Percentiles rank a stretch among this genome's conserved stretches.
Evolutionary conservation across 2,329 filamentous ascomycete genomes (phyloP).

Genomic region (Cercospora sp.): DNA sequence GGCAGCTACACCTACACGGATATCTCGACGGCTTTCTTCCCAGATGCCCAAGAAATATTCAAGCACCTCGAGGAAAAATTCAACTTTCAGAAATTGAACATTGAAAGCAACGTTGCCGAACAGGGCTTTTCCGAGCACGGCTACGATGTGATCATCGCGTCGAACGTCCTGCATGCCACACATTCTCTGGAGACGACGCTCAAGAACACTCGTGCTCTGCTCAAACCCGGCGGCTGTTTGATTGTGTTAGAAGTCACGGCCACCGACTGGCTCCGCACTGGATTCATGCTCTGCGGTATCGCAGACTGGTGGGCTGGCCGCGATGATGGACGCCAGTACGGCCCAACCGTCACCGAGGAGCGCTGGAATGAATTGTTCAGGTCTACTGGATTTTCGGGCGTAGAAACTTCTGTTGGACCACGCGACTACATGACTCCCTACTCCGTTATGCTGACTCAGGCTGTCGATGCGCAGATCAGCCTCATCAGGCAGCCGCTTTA

Average conservation of each 20-base stretch:
- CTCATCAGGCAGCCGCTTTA: background rate
- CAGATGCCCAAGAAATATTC: conserved; percentile 38
- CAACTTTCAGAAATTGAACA: conserved; percentile 36
- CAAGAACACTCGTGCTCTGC: conserved; percentile 26
- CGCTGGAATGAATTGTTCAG: conserved; percentile 39
- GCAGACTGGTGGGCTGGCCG: background rate
- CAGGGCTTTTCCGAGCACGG: conserved; percentile 43
- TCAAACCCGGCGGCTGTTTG: conserved; percentile 31
- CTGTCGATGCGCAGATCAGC: background rate
- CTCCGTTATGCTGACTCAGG: background rate
- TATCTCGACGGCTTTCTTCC: conserved; percentile 46
- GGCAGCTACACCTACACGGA: conserved; percentile 50
- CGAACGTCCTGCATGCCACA: conserved; percentile 31
- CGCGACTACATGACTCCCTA: background rate
- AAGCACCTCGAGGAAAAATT: conserved; percentile 31
- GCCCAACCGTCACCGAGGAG: conserved; percentile 29
- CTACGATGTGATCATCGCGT: conserved; percentile 33
- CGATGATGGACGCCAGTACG: background rate
- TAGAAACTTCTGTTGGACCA: background rate
- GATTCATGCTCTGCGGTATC: background rate
- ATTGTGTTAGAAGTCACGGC: conserved; percentile 20
- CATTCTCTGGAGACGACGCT: conserved; percentile 20
- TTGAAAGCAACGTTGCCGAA: conserved; percentile 31
- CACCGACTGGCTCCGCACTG: background rate
- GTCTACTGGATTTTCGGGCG: background rate